These are phyloP conservation scores for Pseudogymnoascus sp. DNA, from an alignment of 2,329 filamentous ascomycete genomes.

Conservation along the genomic window DNA sequence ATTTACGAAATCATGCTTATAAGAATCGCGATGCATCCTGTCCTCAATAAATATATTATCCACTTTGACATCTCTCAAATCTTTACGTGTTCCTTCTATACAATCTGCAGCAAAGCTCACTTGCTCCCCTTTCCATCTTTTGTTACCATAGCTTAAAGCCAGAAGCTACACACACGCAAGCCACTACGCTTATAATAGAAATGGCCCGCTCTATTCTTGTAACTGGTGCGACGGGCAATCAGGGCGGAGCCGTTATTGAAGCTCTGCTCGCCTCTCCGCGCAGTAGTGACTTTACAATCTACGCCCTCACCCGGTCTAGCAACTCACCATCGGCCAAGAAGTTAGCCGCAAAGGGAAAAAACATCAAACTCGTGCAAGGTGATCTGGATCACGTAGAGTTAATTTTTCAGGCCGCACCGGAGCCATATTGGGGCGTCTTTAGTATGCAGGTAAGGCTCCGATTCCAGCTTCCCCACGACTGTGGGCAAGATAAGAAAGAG, in stretches of 20 bases:
- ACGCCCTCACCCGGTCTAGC: slow-evolving; percentile 52
- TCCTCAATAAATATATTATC: too few relatives aligned
- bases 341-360: slow-evolving; percentile 37
- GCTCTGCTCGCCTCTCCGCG: slow-evolving; percentile 30
- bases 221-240: slow-evolving; percentile 42
- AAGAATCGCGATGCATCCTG: too few relatives aligned
- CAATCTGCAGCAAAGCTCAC: too few relatives aligned
- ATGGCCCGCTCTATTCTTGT: slow-evolving; percentile 26
- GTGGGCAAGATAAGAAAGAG: too few relatives aligned
- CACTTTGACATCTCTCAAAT: too few relatives aligned
- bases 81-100: too few relatives aligned
- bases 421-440: slow-evolving; percentile 52
- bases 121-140: too few relatives aligned
- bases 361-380: slow-evolving; percentile 48
- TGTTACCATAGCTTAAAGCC: too few relatives aligned
- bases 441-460: slow-evolving; percentile 38
- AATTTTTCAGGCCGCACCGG: slow-evolving; percentile 37
- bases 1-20: too few relatives aligned
- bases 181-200: background rate
- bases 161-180: too few relatives aligned
- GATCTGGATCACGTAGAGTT: slow-evolving; percentile 44
- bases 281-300: slow-evolving; percentile 37
- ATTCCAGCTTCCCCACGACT: slow-evolving; percentile 8
- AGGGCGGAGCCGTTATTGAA: slow-evolving; percentile 38
- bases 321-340: slow-evolving; percentile 40